Evolutionary conservation across 345 rosid genomes (phyloP).

Genomic region (Brassica juncea): DNA sequence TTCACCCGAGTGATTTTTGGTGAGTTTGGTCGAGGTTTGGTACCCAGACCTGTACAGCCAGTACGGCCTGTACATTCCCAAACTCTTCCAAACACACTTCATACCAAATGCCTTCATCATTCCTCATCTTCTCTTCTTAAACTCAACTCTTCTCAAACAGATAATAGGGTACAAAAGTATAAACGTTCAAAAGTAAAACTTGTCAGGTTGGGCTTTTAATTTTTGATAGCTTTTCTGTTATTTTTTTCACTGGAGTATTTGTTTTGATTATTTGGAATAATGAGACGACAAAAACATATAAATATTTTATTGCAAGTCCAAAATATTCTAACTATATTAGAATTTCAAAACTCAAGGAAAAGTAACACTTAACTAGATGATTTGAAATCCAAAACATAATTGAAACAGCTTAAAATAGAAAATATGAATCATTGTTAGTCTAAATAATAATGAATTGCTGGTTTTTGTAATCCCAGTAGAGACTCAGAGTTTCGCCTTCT

Average conservation of each 20-base stretch:
- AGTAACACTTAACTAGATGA: not conserved
- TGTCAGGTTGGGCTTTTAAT: not conserved
- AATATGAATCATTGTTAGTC: not conserved
- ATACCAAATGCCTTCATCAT: too few relatives aligned
- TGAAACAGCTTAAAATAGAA: not conserved
- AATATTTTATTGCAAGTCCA: not conserved
- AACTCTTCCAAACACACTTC: too few relatives aligned
- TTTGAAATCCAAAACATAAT: not conserved
- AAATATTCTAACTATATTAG: not conserved
- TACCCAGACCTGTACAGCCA: too few relatives aligned
- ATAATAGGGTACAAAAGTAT: too few relatives aligned
- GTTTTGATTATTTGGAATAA: not conserved
- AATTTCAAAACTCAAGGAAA: not conserved
- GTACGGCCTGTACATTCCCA: too few relatives aligned
- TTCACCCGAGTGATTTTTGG: too few relatives aligned
- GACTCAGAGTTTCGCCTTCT: not conserved
- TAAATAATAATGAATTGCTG: slow-evolving; percentile 4
- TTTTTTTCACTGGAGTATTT: not conserved
- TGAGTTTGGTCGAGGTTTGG: too few relatives aligned
- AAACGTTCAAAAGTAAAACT: not conserved
- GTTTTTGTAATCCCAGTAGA: not conserved
- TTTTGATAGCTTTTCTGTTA: not conserved
- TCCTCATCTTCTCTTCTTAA: too few relatives aligned
- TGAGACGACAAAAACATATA: not conserved
- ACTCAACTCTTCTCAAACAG: too few relatives aligned